These are phyloP conservation scores for Ustilago shanxiensis DNA, from an alignment of 1,284 basidiomycete genomes.

Conservation along the genomic window DNA sequence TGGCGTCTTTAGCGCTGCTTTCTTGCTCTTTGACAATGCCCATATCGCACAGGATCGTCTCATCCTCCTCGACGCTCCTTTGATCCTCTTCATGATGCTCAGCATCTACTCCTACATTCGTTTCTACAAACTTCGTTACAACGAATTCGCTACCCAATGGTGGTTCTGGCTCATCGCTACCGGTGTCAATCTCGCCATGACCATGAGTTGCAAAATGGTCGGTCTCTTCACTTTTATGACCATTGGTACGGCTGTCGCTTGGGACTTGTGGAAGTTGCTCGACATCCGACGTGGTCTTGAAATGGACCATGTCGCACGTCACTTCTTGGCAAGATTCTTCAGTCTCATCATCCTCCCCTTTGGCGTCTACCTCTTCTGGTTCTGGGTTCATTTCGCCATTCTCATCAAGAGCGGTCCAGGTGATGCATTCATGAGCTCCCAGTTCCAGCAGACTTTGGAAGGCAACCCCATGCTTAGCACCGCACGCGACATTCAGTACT, in stretches of 20 bases:
- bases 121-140: slow-evolving; percentile 94
- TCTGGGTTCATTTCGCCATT: slow-evolving; percentile 94
- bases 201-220: slow-evolving; percentile 98
- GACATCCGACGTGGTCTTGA: slow-evolving; percentile 83
- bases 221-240: slow-evolving; percentile 91
- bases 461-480: slow-evolving; percentile 92
- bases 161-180: slow-evolving; percentile 94
- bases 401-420: slow-evolving; percentile 92
- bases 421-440: slow-evolving; percentile 96
- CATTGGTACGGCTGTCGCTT: slow-evolving; percentile 88
- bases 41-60: slow-evolving; percentile 95
- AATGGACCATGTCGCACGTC: slow-evolving; percentile 83
- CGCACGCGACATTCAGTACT: slow-evolving; percentile 92
- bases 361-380: slow-evolving; percentile 92
- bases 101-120: slow-evolving; percentile 95
- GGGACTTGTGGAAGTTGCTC: slow-evolving; percentile 94
- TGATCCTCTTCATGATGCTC: slow-evolving; percentile 95
- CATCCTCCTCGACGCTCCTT: slow-evolving; percentile 92
- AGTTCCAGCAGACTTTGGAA: slow-evolving; percentile 93
- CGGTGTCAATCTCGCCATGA: slow-evolving; percentile 91
- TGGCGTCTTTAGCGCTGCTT: slow-evolving; percentile 84
- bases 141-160: slow-evolving; percentile 75
- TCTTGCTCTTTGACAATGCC: slow-evolving; percentile 96
- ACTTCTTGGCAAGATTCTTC: slow-evolving; percentile 86
- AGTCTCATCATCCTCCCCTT: slow-evolving; percentile 91